Evolutionary conservation across 495 filamentous ascomycete species (phyloP), one percentile per base, ranked within the genome.

Genomic region (Neurospora sublineolata): DNA sequence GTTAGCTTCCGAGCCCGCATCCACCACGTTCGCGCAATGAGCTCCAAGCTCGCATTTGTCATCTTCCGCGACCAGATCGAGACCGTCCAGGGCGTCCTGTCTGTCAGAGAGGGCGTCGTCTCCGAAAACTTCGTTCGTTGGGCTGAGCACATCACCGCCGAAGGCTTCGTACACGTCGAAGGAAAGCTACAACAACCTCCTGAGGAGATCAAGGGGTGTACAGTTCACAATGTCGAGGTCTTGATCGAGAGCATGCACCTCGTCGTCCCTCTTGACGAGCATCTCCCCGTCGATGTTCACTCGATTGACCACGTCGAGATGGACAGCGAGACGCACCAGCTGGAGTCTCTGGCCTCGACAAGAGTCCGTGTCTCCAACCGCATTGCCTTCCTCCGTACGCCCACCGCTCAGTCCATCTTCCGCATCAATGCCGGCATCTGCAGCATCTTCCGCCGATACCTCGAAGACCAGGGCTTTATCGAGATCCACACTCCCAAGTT

Each of bases 401-500:
- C 92, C 40, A 89, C 91, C 38, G 92, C 91, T 72, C 93, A 97
- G 81, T 89, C 91, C 46, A 93, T 98, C 76, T 92, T 98, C 76
- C 92, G 94, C 72, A 93, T 94, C 74, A 86, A 85, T 44, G 84
- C 87, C 0, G 91, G 87, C 69, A 90, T 97, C 69, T 90, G 92
- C 73, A 87, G 89, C 76, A 83, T 94, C 30, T 98, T 97, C 82
- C 88, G 91, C 16, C 85, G 88, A 16, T 91, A 92, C 73, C 90
- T 97, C 72, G 86, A 92, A 72, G 84, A 86, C 73, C 87, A 91
- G 74, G 90, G 88, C 23, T 97, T 97, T 75, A 90, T 93, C 74
- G 94, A 95, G 86, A 94, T 97, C 76, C 93, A 95, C 79, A 96
- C 93, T 0, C 93, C 94, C 60, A 97, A 97, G 83, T 82, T 98